A percentile compares a stretch with the other conserved stretches of the same genome.
These are phyloP conservation scores for Nepenthes mirabilis DNA, from an alignment of 148 eudicot species.

Conservation along the genomic window DNA sequence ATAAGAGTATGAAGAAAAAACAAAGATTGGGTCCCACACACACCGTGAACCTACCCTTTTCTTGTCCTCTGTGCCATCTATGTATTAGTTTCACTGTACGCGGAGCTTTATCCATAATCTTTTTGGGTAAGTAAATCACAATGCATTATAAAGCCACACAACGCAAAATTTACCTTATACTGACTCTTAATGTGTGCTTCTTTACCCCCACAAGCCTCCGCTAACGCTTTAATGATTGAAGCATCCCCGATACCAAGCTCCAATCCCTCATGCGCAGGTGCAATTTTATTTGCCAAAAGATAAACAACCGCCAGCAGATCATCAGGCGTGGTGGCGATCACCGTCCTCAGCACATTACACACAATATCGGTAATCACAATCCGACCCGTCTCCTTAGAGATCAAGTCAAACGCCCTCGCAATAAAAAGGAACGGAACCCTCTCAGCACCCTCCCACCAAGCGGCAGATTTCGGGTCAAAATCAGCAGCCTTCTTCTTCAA, in stretches of 20 bases:
- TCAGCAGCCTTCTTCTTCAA: conserved; percentile 53
- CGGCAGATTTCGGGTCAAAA: conserved; percentile 54
- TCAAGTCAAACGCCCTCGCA: conserved; percentile 55
- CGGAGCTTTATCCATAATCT: too few relatives aligned
- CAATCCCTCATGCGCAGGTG: conserved; percentile 75
- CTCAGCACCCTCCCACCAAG: conserved; percentile 68
- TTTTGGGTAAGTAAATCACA: too few relatives aligned
- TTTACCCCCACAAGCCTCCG: conserved; percentile 72
- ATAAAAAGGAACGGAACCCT: conserved; percentile 72
- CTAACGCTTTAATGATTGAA: conserved; percentile 72
- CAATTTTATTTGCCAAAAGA: conserved; percentile 71
- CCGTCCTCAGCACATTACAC: conserved; percentile 82
- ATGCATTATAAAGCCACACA: not conserved
- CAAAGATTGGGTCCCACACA: too few relatives aligned
- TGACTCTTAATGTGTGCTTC: conserved; percentile 44
- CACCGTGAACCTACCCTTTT: too few relatives aligned
- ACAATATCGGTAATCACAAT: conserved; percentile 72
- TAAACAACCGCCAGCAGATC: conserved; percentile 69
- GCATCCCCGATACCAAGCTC: conserved; percentile 94
- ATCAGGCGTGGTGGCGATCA: conserved; percentile 54
- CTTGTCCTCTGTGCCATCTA: too few relatives aligned
- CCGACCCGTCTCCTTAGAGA: conserved; percentile 65
- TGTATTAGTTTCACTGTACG: too few relatives aligned
- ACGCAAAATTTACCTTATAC: conserved; percentile 32
- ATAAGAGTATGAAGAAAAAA: too few relatives aligned